These are phyloP conservation scores for Fusarium acutatum DNA, from an alignment of 2,329 filamentous ascomycete genomes.

Conservation along the genomic window DNA sequence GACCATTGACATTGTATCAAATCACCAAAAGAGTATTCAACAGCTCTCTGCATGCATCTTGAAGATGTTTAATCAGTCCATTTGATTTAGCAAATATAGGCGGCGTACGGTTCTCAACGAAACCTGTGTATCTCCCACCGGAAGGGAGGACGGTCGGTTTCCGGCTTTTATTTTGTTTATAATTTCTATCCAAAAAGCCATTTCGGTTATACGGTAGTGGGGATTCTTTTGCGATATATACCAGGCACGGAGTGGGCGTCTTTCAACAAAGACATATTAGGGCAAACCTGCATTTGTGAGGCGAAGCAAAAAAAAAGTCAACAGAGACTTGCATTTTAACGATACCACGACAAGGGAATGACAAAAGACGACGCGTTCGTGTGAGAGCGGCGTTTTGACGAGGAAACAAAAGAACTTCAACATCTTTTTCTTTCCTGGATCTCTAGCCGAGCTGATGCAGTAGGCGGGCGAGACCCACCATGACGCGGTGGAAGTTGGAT, in stretches of 20 bases:
- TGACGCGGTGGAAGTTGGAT: constrained; percentile 31
- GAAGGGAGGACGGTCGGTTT: constrained; percentile 48
- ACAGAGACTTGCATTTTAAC: constrained; percentile 52
- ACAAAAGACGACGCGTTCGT: constrained; percentile 44
- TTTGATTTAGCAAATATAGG: constrained; percentile 48
- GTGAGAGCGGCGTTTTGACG: constrained; percentile 52
- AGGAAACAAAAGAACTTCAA: constrained; percentile 59
- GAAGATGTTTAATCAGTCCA: constrained; percentile 50
- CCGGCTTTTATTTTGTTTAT: constrained; percentile 47
- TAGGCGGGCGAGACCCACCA: constrained; percentile 42
- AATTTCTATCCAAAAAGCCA: constrained; percentile 27
- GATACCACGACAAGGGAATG: constrained; percentile 49
- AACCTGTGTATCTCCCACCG: constrained; percentile 50
- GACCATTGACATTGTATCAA: constrained; percentile 23
- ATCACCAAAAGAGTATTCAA: constrained; percentile 51
- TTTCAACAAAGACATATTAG: constrained; percentile 57
- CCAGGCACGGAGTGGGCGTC: constrained; percentile 52
- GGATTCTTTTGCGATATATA: constrained; percentile 47
- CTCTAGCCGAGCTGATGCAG: constrained; percentile 53
- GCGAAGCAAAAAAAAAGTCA: constrained; percentile 46
- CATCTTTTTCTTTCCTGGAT: constrained; percentile 56
- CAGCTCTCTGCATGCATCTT: constrained; percentile 48
- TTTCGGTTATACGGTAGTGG: constrained; percentile 39
- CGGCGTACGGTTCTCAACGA: constrained; percentile 60
- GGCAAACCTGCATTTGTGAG: constrained; percentile 51